These are phyloP conservation scores for Naganishia sp. DNA, from an alignment of 1,284 basidiomycete species.

Conservation along the genomic window DNA sequence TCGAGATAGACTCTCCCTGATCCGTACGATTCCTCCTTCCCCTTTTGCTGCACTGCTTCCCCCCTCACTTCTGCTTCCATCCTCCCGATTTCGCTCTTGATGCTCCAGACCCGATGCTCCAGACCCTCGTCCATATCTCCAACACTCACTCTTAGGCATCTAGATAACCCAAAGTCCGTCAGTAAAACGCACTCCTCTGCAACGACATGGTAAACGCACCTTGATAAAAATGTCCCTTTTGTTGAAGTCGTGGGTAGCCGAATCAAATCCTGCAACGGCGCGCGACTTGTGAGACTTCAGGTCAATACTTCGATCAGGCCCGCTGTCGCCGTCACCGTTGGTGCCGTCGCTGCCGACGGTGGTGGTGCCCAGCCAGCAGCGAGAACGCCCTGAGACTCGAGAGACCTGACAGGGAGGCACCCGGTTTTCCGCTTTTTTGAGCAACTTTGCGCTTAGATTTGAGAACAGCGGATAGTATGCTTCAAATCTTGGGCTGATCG, in stretches of 20 bases:
- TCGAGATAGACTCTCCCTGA: no score
- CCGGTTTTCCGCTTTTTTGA: background rate
- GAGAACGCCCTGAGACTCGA: background rate
- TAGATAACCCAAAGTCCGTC: slow-evolving; percentile 23
- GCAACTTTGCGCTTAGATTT: background rate
- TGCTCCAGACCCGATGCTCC: slow-evolving; percentile 4
- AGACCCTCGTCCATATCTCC: slow-evolving; percentile 3
- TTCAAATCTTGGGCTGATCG: background rate
- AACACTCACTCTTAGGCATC: slow-evolving; percentile 52
- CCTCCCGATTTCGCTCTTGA: background rate
- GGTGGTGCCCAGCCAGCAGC: slow-evolving; percentile 24
- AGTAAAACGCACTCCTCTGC: background rate
- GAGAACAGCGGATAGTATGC: background rate
- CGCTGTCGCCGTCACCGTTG: slow-evolving; percentile 2
- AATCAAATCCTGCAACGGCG: background rate
- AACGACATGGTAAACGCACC: slow-evolving; percentile 1
- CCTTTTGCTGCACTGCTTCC: background rate
- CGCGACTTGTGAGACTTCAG: slow-evolving; percentile 4
- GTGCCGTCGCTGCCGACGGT: slow-evolving; percentile 15
- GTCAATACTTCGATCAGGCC: slow-evolving; percentile 15
- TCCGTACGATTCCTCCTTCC: no score
- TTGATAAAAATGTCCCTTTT: slow-evolving; percentile 30
- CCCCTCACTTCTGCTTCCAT: background rate
- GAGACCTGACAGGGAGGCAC: background rate
- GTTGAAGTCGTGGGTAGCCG: slow-evolving; percentile 26